Evolutionary conservation across 2,329 filamentous ascomycete genomes (phyloP).

Genomic region (Sporothrix protearum): DNA sequence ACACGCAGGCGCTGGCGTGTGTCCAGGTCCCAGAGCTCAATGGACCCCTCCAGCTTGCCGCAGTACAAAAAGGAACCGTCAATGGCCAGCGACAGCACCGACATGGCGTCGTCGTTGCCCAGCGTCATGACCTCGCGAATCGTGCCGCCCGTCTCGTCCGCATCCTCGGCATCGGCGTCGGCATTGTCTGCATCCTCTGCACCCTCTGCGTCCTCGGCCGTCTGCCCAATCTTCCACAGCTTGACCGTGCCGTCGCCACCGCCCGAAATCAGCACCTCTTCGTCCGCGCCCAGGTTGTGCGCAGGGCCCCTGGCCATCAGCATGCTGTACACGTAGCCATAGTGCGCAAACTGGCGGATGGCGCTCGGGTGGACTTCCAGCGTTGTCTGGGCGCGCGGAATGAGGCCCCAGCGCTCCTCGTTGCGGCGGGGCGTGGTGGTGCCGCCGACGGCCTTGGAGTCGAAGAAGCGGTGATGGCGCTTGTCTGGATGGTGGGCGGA

Average conservation of each 20-base stretch:
- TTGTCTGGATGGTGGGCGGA: constrained; percentile 69
- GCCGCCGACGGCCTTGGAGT: constrained; percentile 82
- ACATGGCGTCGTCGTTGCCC: constrained; percentile 59
- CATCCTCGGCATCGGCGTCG: constrained; percentile 39
- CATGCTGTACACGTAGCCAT: constrained; percentile 96
- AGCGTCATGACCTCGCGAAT: constrained; percentile 67
- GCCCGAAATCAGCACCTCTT: constrained; percentile 83
- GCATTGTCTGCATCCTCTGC: constrained; percentile 49
- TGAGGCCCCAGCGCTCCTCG: constrained; percentile 54
- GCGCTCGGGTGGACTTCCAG: constrained; percentile 79
- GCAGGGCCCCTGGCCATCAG: constrained; percentile 69
- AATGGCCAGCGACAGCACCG: constrained; percentile 72
- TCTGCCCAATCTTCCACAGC: constrained; percentile 68
- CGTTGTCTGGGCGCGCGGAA: constrained; percentile 53
- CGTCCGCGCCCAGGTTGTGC: constrained; percentile 63
- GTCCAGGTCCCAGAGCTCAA: constrained; percentile 96
- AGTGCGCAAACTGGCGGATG: constrained; percentile 86
- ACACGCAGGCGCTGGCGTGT: constrained; percentile 86
- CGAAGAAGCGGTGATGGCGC: constrained; percentile 85
- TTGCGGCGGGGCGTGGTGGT: constrained; percentile 70
- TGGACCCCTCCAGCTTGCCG: constrained; percentile 78
- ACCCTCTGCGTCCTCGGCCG: constrained; percentile 39
- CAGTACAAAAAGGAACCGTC: constrained; percentile 92
- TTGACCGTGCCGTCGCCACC: constrained; percentile 94
- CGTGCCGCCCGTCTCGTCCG: constrained; percentile 54